Conservation (phyloP, 345 rosid species). For the Schrenkiella parvula region DNA sequence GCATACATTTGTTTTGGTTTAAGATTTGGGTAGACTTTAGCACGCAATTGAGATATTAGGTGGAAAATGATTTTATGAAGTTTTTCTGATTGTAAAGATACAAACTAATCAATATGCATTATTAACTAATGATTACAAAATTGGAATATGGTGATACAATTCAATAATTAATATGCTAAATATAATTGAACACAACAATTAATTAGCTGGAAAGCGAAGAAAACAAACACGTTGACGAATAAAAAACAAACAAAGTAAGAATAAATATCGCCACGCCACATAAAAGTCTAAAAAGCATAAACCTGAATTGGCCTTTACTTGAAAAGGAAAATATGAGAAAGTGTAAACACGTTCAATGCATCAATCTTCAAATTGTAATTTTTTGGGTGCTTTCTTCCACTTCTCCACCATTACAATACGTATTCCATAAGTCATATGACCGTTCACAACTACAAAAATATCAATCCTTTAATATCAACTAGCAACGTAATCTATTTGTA, state of each 20-base stretch:
- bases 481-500: constrained; percentile 1
- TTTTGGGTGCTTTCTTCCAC: constrained; percentile 10
- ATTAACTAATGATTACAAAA: background rate
- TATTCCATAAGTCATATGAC: constrained; percentile 10
- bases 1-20: background rate
- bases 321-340: background rate
- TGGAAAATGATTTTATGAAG: background rate
- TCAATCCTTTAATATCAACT: background rate
- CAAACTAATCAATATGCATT: constrained; percentile 1
- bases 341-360: constrained; percentile 28
- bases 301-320: constrained; percentile 25
- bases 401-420: constrained; percentile 22
- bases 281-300: constrained; percentile 12
- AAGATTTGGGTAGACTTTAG: background rate
- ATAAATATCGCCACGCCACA: constrained; percentile 23
- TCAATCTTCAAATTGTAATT: constrained; percentile 14
- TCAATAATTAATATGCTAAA: background rate
- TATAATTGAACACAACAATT: background rate
- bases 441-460: constrained; percentile 17
- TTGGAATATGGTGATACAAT: background rate
- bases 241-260: background rate
- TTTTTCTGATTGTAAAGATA: background rate
- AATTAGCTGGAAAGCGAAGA: background rate
- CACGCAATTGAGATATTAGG: background rate
- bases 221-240: constrained; percentile 13